phyloP scores from a whole-genome alignment of 805 yeast species.

The Ogataea methanolica region DNA sequence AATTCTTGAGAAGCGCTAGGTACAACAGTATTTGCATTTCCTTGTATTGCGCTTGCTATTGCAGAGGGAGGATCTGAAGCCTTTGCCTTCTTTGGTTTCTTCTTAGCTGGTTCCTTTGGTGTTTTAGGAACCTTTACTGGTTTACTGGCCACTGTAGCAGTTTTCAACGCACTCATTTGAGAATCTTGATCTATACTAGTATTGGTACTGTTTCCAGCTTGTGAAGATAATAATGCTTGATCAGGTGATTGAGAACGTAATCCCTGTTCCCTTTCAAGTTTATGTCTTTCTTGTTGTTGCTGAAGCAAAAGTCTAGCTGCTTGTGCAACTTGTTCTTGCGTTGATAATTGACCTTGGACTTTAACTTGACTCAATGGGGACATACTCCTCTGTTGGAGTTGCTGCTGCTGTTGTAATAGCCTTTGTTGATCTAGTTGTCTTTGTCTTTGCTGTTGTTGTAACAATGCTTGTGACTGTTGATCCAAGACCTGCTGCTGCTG shows the following conservation, averaged over 20 bases:
- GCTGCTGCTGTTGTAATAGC: slow-evolving; percentile 2
- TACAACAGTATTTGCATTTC: slow-evolving; percentile 3
- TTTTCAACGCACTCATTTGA: too few relatives aligned
- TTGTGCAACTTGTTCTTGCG: slow-evolving; percentile 2
- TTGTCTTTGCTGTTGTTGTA: neutral
- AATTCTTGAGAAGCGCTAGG: too few relatives aligned
- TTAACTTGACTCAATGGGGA: slow-evolving; percentile 2
- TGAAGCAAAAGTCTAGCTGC: slow-evolving; percentile 4
- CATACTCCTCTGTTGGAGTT: slow-evolving; percentile 1
- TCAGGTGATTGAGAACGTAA: slow-evolving; percentile 11
- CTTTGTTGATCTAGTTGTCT: neutral
- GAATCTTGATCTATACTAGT: too few relatives aligned
- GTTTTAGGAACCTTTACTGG: too few relatives aligned
- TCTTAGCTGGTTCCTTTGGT: neutral
- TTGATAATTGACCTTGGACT: neutral
- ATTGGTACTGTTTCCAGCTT: too few relatives aligned
- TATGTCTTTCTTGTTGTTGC: slow-evolving; percentile 1
- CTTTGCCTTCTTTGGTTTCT: neutral
- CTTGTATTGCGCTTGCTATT: neutral
- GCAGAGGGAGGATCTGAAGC: neutral
- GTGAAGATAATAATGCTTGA: too few relatives aligned
- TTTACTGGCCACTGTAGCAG: too few relatives aligned
- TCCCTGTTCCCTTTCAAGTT: slow-evolving; percentile 7
- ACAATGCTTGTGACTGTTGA: too few relatives aligned
- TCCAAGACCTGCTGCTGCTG: too few relatives aligned